Base-by-base conservation (phyloP, 306 rosid genomes). In the Sindora glabra region DNA sequence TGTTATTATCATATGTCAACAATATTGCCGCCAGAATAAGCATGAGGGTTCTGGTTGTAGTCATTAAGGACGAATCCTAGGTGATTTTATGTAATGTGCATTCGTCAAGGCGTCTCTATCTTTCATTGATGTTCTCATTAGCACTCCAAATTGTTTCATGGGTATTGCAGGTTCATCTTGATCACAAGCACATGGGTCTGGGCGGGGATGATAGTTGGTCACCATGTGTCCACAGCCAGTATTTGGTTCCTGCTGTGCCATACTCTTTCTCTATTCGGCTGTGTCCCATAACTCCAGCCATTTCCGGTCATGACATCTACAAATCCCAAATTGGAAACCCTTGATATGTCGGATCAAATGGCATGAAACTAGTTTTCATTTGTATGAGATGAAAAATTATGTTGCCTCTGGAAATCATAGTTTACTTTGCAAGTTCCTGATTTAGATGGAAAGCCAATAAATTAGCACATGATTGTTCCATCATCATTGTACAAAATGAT, bases 161-260 rank as follows among this genome's bases (percentile, higher is more conserved):
- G 48, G 19, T 62, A 60, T 72, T 58, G 23, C 83, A 88, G 96
- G 75, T 92, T 74, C 94, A 92, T 76, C 88, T 92, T 21, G 98
- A 92, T 48, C 96, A 92, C 83, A 81, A 78, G 83, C 98, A 92
- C 62, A 92, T 88, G 98, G 96, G 98, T 2, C 12, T 88, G 71
- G 96, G 84, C 10, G 98, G 98, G 54, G 98, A 92, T 48, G 96
- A 92, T 73, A 88, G 98, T 73, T 92, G 98, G 98, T 77, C 96
- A 13, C 98, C 96, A 5, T 34, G 78, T 24, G 95, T 83, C 42
- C 98, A 92, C 33, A 62, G 73, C 1, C 69, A 78, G 19, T 88
- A 79, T 73, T 72, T 86, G 74, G 14, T 88, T 70, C 83, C 85
- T 34, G 49, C 94, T 5, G 67, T 63, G 42, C 82, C 94, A 0